Conservation (phyloP, 768 basidiomycete species). For the Russula abietina region DNA sequence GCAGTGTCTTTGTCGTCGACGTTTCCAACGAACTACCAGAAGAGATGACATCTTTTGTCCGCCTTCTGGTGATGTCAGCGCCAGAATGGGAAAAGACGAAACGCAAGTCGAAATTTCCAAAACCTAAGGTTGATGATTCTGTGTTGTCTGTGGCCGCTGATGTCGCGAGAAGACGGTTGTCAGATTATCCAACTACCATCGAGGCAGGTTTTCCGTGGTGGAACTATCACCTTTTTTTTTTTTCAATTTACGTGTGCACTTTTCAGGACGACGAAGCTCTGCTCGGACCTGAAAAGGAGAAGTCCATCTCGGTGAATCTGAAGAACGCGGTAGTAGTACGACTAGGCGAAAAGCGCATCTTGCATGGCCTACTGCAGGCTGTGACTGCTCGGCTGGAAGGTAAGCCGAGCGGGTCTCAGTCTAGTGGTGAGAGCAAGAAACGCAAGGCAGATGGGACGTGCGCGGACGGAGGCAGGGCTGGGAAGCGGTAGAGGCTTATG, state of each 20-base stretch:
- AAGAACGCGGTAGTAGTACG: conserved; percentile 66
- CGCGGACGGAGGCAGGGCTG: neutral
- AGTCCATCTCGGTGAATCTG: conserved; percentile 38
- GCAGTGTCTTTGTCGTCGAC: conserved; percentile 54
- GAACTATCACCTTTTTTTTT: neutral
- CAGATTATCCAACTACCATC: conserved; percentile 51
- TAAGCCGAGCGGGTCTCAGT: neutral
- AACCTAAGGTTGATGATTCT: conserved; percentile 50
- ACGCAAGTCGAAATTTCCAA: conserved; percentile 67
- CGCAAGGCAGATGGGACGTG: conserved; percentile 9
- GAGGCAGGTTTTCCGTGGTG: conserved; percentile 41
- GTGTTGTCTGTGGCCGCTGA: conserved; percentile 43
- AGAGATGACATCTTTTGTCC: conserved; percentile 57
- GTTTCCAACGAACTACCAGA: conserved; percentile 47
- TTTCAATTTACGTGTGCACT: neutral
- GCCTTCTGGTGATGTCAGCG: conserved; percentile 51
- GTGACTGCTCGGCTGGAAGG: neutral
- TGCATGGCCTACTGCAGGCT: conserved; percentile 30
- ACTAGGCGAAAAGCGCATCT: conserved; percentile 71
- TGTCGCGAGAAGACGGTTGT: conserved; percentile 46
- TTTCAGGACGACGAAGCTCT: conserved; percentile 48
- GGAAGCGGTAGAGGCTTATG: neutral
- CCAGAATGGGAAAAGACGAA: conserved; percentile 55
- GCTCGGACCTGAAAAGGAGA: conserved; percentile 27
- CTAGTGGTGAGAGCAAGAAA: conserved; percentile 4